Evolutionary conservation across 2,329 filamentous ascomycete species (phyloP).

Genomic region (Fonsecaea pedrosoi): DNA sequence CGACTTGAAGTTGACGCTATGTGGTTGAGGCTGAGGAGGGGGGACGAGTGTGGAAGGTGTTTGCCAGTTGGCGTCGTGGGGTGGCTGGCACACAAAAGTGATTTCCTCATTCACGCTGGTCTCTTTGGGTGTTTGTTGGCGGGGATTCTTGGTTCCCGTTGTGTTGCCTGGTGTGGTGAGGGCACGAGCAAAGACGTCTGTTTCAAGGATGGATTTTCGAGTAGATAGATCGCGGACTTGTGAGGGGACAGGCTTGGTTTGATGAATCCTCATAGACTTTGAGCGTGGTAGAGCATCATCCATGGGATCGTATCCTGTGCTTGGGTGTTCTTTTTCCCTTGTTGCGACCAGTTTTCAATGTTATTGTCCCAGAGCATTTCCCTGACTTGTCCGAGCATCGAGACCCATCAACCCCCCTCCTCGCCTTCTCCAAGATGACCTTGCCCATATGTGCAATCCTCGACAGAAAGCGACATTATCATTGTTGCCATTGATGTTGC

Average conservation of each 20-base stretch:
- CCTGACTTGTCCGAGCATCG: too few relatives aligned
- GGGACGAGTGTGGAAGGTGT: neutral
- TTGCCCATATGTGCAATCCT: too few relatives aligned
- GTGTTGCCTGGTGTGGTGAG: neutral
- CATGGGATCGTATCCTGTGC: neutral
- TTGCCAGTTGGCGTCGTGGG: neutral
- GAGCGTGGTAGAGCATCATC: neutral
- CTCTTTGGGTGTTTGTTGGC: neutral
- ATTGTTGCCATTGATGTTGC: neutral
- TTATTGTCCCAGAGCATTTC: neutral
- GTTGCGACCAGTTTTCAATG: neutral
- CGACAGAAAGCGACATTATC: neutral
- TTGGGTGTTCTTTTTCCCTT: too few relatives aligned
- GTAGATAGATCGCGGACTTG: neutral
- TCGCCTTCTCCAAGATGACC: too few relatives aligned
- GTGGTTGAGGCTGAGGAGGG: constrained; percentile 17
- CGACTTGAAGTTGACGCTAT: constrained; percentile 25
- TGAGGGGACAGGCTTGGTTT: neutral
- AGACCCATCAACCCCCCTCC: too few relatives aligned
- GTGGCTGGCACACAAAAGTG: constrained; percentile 1
- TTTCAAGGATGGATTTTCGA: neutral
- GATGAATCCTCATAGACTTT: neutral
- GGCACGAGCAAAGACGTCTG: neutral
- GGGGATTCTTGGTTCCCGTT: neutral
- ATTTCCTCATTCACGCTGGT: neutral